Base-by-base conservation (phyloP, 2,329 filamentous ascomycete species). In the Penicillium sp. region DNA sequence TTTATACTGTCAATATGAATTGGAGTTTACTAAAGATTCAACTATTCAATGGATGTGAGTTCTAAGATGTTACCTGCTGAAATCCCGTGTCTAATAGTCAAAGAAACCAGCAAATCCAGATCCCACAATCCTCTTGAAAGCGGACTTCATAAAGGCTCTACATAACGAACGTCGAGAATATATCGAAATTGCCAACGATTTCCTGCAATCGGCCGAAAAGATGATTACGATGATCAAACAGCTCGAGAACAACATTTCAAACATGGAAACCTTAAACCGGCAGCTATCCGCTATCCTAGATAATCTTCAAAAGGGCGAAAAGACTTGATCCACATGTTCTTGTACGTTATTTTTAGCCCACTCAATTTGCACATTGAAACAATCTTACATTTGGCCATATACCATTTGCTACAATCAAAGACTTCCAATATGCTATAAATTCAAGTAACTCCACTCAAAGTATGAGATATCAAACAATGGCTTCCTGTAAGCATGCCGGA, bases 401-500 rank as follows among this genome's bases (percentile, higher is more conserved):
- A 47, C 5, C n/a, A 10, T 33, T 47, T 47, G 4, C 45, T 47
- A 47, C 45, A 33, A 12, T 47, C 1, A 33, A 47, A 19, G 45
- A 33, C n/a, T 21, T 5, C 45, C 10, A 19, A n/a, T 19, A 4
- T 47, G 1, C 10, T 47, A 47, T 47, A 47, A 47, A 31, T 33
- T 9, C 6, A 47, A 33, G 45, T 33, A 12, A 47, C 19, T 8
- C 17, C 27, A 31, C 27, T 5, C n/a, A 47, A 47, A 31, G 45
- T 33, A 47, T 4, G 5, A 47, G 27, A 33, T 47, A 47, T 21
- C 27, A 47, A 47, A 57, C 10, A 50, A 59, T 59, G 41, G 45
- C 57, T 41, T 29, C 52, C 13, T 60, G 41, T 50, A 55, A 57
- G 6, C 46, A 60, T 37, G 15, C 56, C 19, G 58, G 50, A 38